These are phyloP conservation scores for Pluteus cervinus DNA, from an alignment of 768 basidiomycete species.

Conservation along the genomic window DNA sequence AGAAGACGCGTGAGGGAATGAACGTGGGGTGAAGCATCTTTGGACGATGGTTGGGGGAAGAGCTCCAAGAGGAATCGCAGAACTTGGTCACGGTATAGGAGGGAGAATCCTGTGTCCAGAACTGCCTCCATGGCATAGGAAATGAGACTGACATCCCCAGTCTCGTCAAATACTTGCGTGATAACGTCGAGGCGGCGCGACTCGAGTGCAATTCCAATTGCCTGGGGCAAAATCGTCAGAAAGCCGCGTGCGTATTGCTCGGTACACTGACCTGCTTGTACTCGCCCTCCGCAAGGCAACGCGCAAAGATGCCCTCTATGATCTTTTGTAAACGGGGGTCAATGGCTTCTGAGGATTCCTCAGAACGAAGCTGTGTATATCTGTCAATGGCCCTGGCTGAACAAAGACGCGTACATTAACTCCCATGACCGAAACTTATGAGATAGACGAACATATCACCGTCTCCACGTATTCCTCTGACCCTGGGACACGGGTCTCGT, in stretches of 20 bases:
- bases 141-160: constrained; percentile 71
- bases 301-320: constrained; percentile 83
- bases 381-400: constrained; percentile 94
- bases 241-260: constrained; percentile 6
- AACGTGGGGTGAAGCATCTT: constrained; percentile 69
- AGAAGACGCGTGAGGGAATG: constrained; percentile 83
- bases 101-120: constrained; percentile 83
- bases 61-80: constrained; percentile 77
- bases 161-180: constrained; percentile 64
- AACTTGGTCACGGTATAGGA: constrained; percentile 79
- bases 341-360: constrained; percentile 58
- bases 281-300: constrained; percentile 85
- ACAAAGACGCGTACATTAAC: constrained; percentile 6
- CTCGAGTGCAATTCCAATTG: constrained; percentile 93
- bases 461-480: constrained; percentile 92
- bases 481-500: constrained; percentile 53
- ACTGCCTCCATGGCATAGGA: constrained; percentile 92
- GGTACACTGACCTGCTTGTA: constrained; percentile 68
- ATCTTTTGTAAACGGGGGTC: constrained; percentile 78
- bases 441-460: constrained; percentile 69
- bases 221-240: constrained; percentile 36
- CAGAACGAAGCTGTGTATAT: constrained; percentile 68
- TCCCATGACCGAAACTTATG: background rate
- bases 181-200: constrained; percentile 86
- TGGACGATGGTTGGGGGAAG: constrained; percentile 71